Base-by-base conservation (phyloP, 1,284 basidiomycete species). In the Grifola frondosa region DNA sequence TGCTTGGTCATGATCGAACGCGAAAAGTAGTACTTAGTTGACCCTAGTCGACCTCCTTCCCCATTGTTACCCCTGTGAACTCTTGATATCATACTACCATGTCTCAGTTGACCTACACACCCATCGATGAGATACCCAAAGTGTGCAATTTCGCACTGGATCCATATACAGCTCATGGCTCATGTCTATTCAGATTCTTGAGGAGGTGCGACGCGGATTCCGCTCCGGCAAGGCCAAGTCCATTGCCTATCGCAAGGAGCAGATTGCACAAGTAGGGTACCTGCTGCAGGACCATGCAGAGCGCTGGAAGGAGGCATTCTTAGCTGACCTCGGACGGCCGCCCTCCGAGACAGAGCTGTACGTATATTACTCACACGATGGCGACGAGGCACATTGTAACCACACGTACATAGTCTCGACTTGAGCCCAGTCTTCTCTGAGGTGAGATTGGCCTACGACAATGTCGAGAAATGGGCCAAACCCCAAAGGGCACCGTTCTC, bases 381-480 rank as follows among this genome's bases (percentile, higher is more conserved):
- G 7, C 17, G 10, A 12, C n/a, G 19, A 15, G 12, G 22, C 12
- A 11, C n/a, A 5, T 12, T 5, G 8, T 16, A 17, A 6, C 11
- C 25, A 13, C 12, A n/a, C 12, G 9, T 30, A 21, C 28, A n/a
- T 42, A 86, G 84, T 54, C 63, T 82, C 3, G 85, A 88, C 51
- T 69, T 83, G 38, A 60, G 63, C 26, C 58, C 74, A 4, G 69
- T 74, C 6, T 61, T 87, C 20, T 58, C 68, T 31, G 91, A 94
- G 54, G 73, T 80, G 36, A 74, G 81, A 37, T 65, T 75, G 0
- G 78, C 84, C 1, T 78, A 91, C 53, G 72, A 80, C 39, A 77
- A 80, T 13, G 37, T 94, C 33, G 80, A 81, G 21, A 78, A 79
- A 57, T 92, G 90, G 90, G 72, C 82, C 12, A 74, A 68, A 32